These are phyloP conservation scores for Petunia hybrid DNA, from an alignment of 305 asterid species.

Conservation along the genomic window DNA sequence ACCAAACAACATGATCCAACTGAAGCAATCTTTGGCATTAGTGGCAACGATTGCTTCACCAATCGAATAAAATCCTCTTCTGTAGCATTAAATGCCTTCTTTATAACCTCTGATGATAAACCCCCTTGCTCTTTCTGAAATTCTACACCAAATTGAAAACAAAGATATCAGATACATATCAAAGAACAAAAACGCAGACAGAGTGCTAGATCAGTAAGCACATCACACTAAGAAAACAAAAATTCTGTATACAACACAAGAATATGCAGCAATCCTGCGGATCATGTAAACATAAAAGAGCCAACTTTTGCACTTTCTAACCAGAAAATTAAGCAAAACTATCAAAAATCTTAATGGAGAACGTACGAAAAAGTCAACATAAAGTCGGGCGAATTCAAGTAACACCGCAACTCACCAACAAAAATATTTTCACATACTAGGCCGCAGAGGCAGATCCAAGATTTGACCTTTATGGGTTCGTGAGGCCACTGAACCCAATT, in stretches of 20 bases:
- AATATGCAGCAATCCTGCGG: background rate
- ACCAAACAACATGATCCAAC: conserved; percentile 94
- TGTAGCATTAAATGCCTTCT: conserved; percentile 85
- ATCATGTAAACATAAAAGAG: background rate
- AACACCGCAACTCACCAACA: background rate
- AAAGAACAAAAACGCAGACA: background rate
- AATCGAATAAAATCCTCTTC: conserved; percentile 90
- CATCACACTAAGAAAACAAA: background rate
- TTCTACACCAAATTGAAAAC: conserved; percentile 47
- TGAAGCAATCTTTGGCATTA: conserved; percentile 82
- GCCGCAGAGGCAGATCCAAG: too few relatives aligned
- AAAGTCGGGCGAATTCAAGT: background rate
- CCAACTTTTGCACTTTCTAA: background rate
- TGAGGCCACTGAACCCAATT: too few relatives aligned
- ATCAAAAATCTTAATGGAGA: background rate
- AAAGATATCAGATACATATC: conserved; percentile 8
- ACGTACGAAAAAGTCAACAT: background rate
- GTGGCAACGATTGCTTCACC: conserved; percentile 69
- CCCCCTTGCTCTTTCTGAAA: conserved; percentile 90
- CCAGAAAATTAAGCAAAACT: background rate
- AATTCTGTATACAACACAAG: background rate
- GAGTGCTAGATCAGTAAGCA: background rate
- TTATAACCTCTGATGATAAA: conserved; percentile 76
- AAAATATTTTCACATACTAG: background rate
- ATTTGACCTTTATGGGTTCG: too few relatives aligned